phyloP scores from a whole-genome alignment of 805 yeast genomes.

The Wickerhamiella domercqiae region DNA sequence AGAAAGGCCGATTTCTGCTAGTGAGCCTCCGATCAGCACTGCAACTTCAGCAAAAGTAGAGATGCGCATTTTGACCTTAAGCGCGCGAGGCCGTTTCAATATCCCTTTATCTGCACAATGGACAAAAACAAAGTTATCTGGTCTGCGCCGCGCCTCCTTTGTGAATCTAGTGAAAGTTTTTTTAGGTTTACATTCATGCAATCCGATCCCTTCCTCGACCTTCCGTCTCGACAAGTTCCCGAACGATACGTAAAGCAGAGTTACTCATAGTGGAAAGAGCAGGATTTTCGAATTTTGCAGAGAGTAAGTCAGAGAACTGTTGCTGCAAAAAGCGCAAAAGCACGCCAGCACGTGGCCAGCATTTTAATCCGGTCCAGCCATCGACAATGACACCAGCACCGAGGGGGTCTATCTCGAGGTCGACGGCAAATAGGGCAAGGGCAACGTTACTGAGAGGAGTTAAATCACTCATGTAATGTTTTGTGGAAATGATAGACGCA shows the following conservation, averaged over 20 bases:
- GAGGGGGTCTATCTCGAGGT: conserved; percentile 35
- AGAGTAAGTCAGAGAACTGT: conserved; percentile 53
- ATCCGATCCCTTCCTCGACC: conserved; percentile 13
- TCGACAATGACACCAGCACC: conserved; percentile 72
- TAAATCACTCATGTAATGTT: conserved; percentile 53
- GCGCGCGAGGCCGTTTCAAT: too few relatives aligned
- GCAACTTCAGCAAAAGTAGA: background rate
- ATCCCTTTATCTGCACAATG: too few relatives aligned
- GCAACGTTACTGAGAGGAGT: conserved; percentile 70
- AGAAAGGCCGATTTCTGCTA: conserved; percentile 12
- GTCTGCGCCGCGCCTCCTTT: background rate
- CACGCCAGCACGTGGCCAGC: conserved; percentile 92
- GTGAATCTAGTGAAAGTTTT: background rate
- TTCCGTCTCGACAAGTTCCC: conserved; percentile 21
- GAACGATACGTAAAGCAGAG: conserved; percentile 20
- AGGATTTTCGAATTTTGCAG: conserved; percentile 41
- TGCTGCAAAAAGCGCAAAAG: conserved; percentile 53
- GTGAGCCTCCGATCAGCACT: background rate
- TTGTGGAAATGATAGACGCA: conserved; percentile 41
- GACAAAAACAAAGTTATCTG: too few relatives aligned
- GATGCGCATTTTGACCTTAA: too few relatives aligned
- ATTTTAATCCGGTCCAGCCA: conserved; percentile 75
- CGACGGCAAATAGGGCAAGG: conserved; percentile 67
- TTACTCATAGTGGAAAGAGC: conserved; percentile 17
- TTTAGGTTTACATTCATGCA: too few relatives aligned